Evolutionary conservation across 2,329 filamentous ascomycete species (phyloP).

Genomic region (Penicillium sumatraense): DNA sequence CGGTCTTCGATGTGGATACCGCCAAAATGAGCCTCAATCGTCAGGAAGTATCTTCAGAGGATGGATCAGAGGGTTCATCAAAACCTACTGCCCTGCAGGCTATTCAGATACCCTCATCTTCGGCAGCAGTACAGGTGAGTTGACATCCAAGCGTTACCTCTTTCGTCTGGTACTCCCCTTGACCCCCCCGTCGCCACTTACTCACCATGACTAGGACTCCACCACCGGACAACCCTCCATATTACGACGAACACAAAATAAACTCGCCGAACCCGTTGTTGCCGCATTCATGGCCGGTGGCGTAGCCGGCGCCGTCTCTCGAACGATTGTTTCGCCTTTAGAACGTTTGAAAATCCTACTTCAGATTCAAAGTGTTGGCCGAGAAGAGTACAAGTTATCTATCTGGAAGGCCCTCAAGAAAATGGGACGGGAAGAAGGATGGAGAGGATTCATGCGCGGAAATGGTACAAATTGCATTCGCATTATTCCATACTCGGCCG

Average conservation of each 20-base stretch:
- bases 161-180: no score
- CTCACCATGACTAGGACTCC: slow-evolving; percentile 23
- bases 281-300: slow-evolving; percentile 95
- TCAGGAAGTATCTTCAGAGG: slow-evolving; percentile 28
- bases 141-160: not conserved
- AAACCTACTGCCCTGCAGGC: slow-evolving; percentile 24
- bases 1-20: slow-evolving; percentile 10
- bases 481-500: slow-evolving; percentile 96
- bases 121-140: slow-evolving; percentile 27
- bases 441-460: slow-evolving; percentile 95
- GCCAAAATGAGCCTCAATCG: slow-evolving; percentile 42
- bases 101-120: slow-evolving; percentile 27
- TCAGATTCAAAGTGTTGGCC: slow-evolving; percentile 88
- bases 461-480: slow-evolving; percentile 98
- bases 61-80: slow-evolving; percentile 22
- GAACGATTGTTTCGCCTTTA: slow-evolving; percentile 94
- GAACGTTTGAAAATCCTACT: slow-evolving; percentile 98
- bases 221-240: slow-evolving; percentile 23
- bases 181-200: not conserved
- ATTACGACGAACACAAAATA: slow-evolving; percentile 32
- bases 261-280: slow-evolving; percentile 77
- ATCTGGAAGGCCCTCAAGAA: slow-evolving; percentile 86
- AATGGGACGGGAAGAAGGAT: slow-evolving; percentile 97
- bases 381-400: slow-evolving; percentile 91
- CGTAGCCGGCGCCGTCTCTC: slow-evolving; percentile 92